These are phyloP conservation scores for Biscogniauxia mediterranea DNA, from an alignment of 2,329 filamentous ascomycete genomes.

Conservation along the genomic window DNA sequence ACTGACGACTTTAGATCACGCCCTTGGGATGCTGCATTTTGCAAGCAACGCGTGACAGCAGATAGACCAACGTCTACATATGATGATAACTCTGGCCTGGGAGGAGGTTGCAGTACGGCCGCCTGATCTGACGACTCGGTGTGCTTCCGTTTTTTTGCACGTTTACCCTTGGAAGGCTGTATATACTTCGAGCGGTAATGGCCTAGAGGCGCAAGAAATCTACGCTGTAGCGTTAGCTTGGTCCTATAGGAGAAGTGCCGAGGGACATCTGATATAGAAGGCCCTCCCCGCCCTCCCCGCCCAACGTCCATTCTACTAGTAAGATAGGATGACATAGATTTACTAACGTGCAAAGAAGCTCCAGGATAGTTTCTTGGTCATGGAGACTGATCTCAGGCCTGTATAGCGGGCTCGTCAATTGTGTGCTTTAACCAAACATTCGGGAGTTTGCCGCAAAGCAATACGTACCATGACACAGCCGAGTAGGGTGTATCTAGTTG, in stretches of 20 bases:
- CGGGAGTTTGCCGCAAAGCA: not conserved
- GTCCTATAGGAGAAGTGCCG: not conserved
- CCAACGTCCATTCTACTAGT: too few species aligned
- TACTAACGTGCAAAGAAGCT: conserved; percentile 64
- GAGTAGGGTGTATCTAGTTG: conserved; percentile 67
- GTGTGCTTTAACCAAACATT: conserved; percentile 2
- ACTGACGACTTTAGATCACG: not conserved
- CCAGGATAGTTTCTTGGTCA: conserved; percentile 63
- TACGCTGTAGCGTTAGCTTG: conserved; percentile 33
- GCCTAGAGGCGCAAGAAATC: conserved; percentile 63
- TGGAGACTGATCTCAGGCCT: conserved; percentile 61
- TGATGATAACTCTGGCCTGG: conserved; percentile 50
- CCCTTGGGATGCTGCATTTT: conserved; percentile 37
- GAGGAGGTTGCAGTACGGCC: conserved; percentile 27
- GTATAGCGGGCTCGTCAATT: not conserved
- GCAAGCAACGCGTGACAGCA: conserved; percentile 59
- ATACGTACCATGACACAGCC: conserved; percentile 54
- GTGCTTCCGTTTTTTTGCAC: conserved; percentile 52
- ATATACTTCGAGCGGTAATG: conserved; percentile 55
- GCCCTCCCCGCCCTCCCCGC: not conserved
- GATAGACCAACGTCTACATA: conserved; percentile 65
- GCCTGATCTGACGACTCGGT: conserved; percentile 27
- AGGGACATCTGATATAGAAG: not conserved
- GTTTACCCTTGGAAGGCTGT: conserved; percentile 60
- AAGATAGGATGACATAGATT: not conserved